phyloP scores from a whole-genome alignment of 208 protist species.

The Trypanosoma brucei region DNA sequence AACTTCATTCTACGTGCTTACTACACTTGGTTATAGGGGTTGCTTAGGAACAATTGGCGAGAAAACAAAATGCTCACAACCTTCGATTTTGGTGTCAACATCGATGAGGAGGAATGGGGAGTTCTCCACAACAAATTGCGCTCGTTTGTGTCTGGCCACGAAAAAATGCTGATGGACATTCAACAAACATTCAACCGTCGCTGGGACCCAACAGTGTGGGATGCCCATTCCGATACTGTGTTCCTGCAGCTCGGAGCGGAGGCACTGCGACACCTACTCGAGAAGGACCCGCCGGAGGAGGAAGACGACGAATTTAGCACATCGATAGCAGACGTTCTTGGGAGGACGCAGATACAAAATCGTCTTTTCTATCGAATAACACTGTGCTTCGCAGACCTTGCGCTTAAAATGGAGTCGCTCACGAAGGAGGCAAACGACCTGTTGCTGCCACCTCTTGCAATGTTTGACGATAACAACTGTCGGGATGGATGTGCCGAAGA shows the following conservation, averaged over 20 bases:
- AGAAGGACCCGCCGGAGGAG: neutral
- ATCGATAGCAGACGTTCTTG: constrained; percentile 43
- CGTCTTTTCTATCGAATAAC: constrained; percentile 39
- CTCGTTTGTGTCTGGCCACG: constrained; percentile 41
- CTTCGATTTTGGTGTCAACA: constrained; percentile 26
- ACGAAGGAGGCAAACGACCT: constrained; percentile 28
- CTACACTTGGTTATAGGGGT: too few species aligned
- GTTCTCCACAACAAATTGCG: constrained; percentile 29
- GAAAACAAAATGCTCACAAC: constrained; percentile 8
- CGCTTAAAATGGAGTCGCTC: constrained; percentile 47
- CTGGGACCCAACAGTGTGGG: constrained; percentile 50
- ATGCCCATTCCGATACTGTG: constrained; percentile 32
- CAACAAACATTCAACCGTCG: constrained; percentile 44
- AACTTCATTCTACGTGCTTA: too few species aligned
- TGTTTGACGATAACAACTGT: constrained; percentile 40
- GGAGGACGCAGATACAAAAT: constrained; percentile 25
- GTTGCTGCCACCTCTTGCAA: constrained; percentile 39
- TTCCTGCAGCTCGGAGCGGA: constrained; percentile 25
- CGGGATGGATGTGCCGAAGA: constrained; percentile 19
- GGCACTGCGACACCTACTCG: neutral
- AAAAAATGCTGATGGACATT: constrained; percentile 46
- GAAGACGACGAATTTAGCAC: constrained; percentile 3
- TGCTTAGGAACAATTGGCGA: too few species aligned
- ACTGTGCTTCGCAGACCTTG: constrained; percentile 30
- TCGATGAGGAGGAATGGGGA: constrained; percentile 26